Conservation (phyloP, 2,329 filamentous ascomycete genomes). For the Sporothrix euskadiensis region DNA sequence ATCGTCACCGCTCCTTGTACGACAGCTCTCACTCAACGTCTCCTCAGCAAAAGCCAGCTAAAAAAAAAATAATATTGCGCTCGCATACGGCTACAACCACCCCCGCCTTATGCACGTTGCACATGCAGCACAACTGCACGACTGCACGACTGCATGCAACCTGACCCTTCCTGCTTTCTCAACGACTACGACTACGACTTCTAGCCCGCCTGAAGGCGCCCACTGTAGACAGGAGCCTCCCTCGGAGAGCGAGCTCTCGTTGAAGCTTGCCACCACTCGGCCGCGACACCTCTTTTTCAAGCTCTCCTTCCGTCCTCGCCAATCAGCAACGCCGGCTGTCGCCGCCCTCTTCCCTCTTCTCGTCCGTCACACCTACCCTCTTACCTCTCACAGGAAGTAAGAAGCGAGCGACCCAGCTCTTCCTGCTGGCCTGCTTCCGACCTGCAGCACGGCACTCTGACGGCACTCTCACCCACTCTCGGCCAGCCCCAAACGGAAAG, state of each 20-base stretch:
- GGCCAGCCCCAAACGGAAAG: neutral
- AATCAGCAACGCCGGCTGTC: neutral
- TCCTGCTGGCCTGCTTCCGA: neutral
- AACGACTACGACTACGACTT: no score
- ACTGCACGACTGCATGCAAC: neutral
- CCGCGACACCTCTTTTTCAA: neutral
- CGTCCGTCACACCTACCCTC: neutral
- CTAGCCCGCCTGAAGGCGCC: neutral
- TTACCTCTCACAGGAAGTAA: neutral
- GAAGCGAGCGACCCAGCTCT: no score
- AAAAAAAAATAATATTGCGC: neutral
- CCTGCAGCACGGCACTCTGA: neutral
- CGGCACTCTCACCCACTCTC: neutral
- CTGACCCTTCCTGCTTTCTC: neutral
- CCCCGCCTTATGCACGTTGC: conserved; percentile 13
- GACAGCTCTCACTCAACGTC: neutral
- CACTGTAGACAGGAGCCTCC: neutral
- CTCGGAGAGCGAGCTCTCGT: neutral
- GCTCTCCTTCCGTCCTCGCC: neutral
- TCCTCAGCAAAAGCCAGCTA: neutral
- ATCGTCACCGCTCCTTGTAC: neutral
- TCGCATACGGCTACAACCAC: neutral
- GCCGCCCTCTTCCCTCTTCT: neutral
- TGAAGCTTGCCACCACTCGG: neutral
- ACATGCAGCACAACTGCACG: conserved; percentile 11